Conservation (phyloP, 108 stramenopile species). For the Mediolabrus comicus region DNA sequence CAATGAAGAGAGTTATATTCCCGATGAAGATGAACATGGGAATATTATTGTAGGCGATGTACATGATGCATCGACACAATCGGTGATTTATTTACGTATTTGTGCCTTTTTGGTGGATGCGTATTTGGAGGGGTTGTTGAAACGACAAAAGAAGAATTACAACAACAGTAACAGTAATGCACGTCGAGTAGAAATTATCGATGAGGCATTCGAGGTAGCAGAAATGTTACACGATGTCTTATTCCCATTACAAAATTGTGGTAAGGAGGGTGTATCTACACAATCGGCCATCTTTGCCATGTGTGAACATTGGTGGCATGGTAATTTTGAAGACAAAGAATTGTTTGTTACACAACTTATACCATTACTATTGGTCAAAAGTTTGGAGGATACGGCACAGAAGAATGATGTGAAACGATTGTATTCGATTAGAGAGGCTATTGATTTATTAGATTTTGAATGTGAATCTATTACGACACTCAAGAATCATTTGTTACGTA, state of each 20-base stretch:
- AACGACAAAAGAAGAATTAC: neutral
- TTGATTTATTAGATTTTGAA: slow-evolving; percentile 84
- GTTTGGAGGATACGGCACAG: slow-evolving; percentile 47
- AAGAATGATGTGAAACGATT: slow-evolving; percentile 83
- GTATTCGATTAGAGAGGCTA: slow-evolving; percentile 65
- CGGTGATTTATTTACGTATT: slow-evolving; percentile 48
- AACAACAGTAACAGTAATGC: neutral
- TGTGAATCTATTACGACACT: slow-evolving; percentile 70
- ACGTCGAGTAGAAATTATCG: slow-evolving; percentile 26
- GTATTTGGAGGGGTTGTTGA: slow-evolving; percentile 40
- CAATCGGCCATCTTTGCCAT: slow-evolving; percentile 63
- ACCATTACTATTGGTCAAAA: slow-evolving; percentile 62
- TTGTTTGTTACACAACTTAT: slow-evolving; percentile 75
- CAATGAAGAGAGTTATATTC: slow-evolving; percentile 24
- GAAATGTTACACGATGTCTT: slow-evolving; percentile 65
- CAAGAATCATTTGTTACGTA: slow-evolving; percentile 57
- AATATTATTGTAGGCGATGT: neutral
- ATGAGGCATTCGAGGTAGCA: slow-evolving; percentile 67
- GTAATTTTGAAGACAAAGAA: slow-evolving; percentile 68
- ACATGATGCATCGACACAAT: slow-evolving; percentile 33
- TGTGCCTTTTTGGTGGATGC: slow-evolving; percentile 49
- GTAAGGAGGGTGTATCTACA: slow-evolving; percentile 49
- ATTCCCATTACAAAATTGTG: slow-evolving; percentile 60
- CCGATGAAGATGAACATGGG: slow-evolving; percentile 3
- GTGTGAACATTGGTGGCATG: slow-evolving; percentile 90